Evolutionary conservation across 2,329 filamentous ascomycete species (phyloP), one percentile per base, ranked within the genome.

Genomic region (Aspergillus sp.): DNA sequence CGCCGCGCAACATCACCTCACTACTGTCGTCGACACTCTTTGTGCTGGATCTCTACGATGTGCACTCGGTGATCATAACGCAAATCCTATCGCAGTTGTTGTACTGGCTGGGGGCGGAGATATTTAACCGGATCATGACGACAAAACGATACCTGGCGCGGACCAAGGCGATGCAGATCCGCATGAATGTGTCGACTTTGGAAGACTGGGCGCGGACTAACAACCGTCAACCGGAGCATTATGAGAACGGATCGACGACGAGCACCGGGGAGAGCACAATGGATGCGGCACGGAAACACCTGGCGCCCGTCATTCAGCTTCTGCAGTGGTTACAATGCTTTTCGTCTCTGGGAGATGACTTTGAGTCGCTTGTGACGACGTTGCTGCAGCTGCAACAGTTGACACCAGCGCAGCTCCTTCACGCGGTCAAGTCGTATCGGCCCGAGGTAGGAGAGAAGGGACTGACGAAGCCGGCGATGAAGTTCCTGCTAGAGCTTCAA

Each of bases 141-240:
- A 96, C 94, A 60, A 82, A 89, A 52, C 90, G 91, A 64, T 98
- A 96, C 60, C 76, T 98, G 7, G 91, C 93, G 5, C 81, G 93
- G 42, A 98, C 93, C 12, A 98, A 98, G 67, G 93, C 93, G 4
- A 98, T 98, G 93, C 93, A 98, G 65, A 97, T 98, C 56, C 88
- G 93, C 53, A 97, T 98, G 90, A 98, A 98, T 63, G 83, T 98
- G 6, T 97, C 93, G 0, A 85, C 84, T 6, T 73, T 98, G 13
- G 93, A 98, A 66, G 93, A 98, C 61, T 98, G 93, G 93, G 91
- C 93, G 1, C 80, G 91, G 28, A 78, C 81, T 11, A 98, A 98
- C 68, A 97, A 95, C 63, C 82, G 93, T 27, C 85, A 94, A 54
- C 90, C 93, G 1, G 93, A 97, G 61, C 91, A 97, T 67, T 97